These are phyloP conservation scores for Harringtonia aguacate DNA, from an alignment of 2,329 filamentous ascomycete species.

Conservation along the genomic window DNA sequence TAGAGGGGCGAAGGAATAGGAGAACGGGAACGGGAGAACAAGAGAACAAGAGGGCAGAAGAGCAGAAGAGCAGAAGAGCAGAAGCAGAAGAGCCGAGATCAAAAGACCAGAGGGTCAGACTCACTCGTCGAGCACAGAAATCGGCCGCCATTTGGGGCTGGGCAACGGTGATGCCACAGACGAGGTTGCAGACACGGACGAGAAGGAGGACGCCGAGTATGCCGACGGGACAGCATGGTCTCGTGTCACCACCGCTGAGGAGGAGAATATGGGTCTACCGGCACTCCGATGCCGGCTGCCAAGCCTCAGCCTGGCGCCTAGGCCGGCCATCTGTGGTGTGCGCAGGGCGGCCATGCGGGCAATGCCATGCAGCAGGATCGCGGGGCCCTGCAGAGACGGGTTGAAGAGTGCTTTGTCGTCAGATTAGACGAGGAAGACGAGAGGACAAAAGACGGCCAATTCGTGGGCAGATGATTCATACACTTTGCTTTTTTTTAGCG, in stretches of 20 bases:
- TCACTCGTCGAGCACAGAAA: slow-evolving; percentile 55
- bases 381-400: too few species aligned
- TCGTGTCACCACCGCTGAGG: background rate
- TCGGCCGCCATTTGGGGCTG: slow-evolving; percentile 44
- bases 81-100: too few species aligned
- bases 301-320: background rate
- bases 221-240: background rate
- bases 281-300: background rate
- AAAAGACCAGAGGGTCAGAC: slow-evolving; percentile 16
- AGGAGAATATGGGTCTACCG: background rate
- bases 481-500: too few species aligned
- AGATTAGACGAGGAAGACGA: too few species aligned
- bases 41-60: background rate
- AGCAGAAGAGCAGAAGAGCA: too few species aligned
- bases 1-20: background rate
- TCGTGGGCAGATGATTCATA: too few species aligned
- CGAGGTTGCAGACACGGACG: background rate
- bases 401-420: too few species aligned
- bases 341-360: slow-evolving; percentile 6
- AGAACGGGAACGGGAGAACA: background rate
- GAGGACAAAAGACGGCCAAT: too few species aligned
- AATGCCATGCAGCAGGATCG: slow-evolving; percentile 2
- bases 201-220: background rate
- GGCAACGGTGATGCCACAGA: background rate
- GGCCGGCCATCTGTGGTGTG: background rate